Base-by-base conservation (phyloP, 176 grass and related monocot species). In the Rhynchospora tenuis region DNA sequence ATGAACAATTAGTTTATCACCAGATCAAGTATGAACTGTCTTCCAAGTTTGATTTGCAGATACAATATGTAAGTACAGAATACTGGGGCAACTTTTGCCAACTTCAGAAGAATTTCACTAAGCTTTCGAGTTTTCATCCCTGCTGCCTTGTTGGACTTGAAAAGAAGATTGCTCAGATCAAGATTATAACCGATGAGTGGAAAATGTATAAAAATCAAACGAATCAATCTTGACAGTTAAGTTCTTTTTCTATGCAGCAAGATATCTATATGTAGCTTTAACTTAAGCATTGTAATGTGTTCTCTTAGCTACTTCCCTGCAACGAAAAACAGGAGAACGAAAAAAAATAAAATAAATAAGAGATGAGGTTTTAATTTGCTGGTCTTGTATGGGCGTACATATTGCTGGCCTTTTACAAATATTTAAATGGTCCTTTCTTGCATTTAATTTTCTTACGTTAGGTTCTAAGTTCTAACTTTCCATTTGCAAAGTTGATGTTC, bases 1-100 rank as follows among this genome's bases (percentile, higher is more conserved):
- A 98, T 58, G 90, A 98, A 87, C 95, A 94, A 80, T 83, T 84
- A 16, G 92, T 94, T 20, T 94, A 94, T 79, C 91, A 98, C 89
- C 22, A 83, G 46, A 89, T 98, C 87, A 98, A 98, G 89, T 83
- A 84, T 28, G 79, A 27, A 6, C 87, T 90, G 4, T 84, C 88
- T 6, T 16, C 0, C 6, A 47, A 81, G 0, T 87, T 94, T 9
- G 50, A 80, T 2, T 45, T 94, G 10, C 80, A 59, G 12, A 64
- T 98, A 0, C 86, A 43, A 60, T 94, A 89, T 78, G 59, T 94
- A 0, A 84, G 90, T 87, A 82, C 95, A 6, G 86, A 82, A 0
- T 83, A 79, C 51, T 83, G 92, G 10, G 90, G 86, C 2, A 92
- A 92, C 0, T 94, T 98, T 60, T 98, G 95, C n/a, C 90, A 76